Evolutionary conservation across 768 basidiomycete species (phyloP).

Genomic region (Rhodocollybia butyracea): DNA sequence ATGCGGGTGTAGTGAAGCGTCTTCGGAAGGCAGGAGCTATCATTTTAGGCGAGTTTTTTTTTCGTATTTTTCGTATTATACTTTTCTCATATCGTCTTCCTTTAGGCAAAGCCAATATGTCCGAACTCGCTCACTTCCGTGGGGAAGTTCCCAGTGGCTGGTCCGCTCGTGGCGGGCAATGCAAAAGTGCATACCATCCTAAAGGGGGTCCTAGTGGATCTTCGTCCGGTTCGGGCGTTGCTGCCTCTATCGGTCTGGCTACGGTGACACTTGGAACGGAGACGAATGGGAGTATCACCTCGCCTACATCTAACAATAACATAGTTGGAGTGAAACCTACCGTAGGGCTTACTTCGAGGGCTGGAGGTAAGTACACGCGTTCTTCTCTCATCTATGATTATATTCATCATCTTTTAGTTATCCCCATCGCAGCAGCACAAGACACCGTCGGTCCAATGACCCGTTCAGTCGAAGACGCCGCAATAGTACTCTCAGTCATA

Average conservation of each 20-base stretch:
- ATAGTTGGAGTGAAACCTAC: slow-evolving; percentile 39
- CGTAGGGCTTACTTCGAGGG: slow-evolving; percentile 35
- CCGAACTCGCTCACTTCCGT: slow-evolving; percentile 51
- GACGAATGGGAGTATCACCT: slow-evolving; percentile 47
- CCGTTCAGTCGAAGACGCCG: slow-evolving; percentile 34
- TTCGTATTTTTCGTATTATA: not conserved
- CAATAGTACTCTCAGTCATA: slow-evolving; percentile 36
- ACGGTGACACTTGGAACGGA: slow-evolving; percentile 39
- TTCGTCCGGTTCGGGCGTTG: slow-evolving; percentile 39
- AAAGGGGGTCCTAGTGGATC: slow-evolving; percentile 36
- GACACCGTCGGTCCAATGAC: slow-evolving; percentile 38
- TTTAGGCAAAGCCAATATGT: slow-evolving; percentile 53
- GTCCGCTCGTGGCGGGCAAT: slow-evolving; percentile 53
- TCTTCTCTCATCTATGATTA: not conserved
- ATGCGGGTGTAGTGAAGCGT: slow-evolving; percentile 42
- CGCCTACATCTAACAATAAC: slow-evolving; percentile 38
- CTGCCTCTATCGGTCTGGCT: slow-evolving; percentile 38
- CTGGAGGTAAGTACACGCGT: slow-evolving; percentile 39
- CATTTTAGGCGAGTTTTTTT: slow-evolving; percentile 31
- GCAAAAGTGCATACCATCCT: slow-evolving; percentile 36
- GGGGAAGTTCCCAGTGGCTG: slow-evolving; percentile 47
- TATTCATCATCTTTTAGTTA: slow-evolving; percentile 23
- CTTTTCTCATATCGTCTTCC: not conserved
- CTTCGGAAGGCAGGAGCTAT: slow-evolving; percentile 42
- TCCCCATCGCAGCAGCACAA: slow-evolving; percentile 40